Base-by-base conservation (phyloP, 2,329 filamentous ascomycete genomes). In the Aspergillus quadrilineatus region DNA sequence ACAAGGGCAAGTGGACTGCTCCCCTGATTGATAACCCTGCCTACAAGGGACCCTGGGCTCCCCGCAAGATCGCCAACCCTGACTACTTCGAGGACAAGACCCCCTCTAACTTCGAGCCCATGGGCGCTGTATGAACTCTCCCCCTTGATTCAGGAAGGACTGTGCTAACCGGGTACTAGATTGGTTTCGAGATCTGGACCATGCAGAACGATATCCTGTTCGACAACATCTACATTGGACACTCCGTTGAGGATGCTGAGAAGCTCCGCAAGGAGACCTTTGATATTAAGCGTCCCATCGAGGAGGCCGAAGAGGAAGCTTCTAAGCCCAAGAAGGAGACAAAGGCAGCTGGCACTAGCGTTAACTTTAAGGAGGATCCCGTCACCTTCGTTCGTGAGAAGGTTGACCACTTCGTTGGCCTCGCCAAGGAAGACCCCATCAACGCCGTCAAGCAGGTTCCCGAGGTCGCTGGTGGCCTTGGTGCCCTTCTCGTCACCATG, bases 161-260 rank as follows among this genome's bases (percentile, higher is more conserved):
- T 10, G 42, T 41, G 53, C 53, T 59, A 57, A 62, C 32, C 17
- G 26, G 29, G 7, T 32, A 55, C 46, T 71, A 92, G 89, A 92
- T 97, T 79, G 94, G 94, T 69, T 97, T 97, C 72, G 94, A 99
- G 79, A 93, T 99, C 80, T 99, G 94, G 94, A 97, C 94, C 70
- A 99, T 99, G 94, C 93, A 97, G 80, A 96, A 87, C 76, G 89
- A 97, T 73, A 97, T 99, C 68, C 88, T 97, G 70, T 97, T 99
- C 70, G 91, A 97, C 86, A 99, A 99, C 87, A 95, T 99, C 83
- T 99, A 97, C 85, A 92, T 99, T 75, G 94, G 94, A 63, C 94
- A 99, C 86, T 97, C 93, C 17, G 76, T 94, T 66, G 91, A 91
- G 72, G 94, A 99, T 66, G 94, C 94, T 61, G 86, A 89, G 77